These are phyloP conservation scores for Flaveria bidentis DNA, from an alignment of 129 eudicot genomes.

Conservation along the genomic window DNA sequence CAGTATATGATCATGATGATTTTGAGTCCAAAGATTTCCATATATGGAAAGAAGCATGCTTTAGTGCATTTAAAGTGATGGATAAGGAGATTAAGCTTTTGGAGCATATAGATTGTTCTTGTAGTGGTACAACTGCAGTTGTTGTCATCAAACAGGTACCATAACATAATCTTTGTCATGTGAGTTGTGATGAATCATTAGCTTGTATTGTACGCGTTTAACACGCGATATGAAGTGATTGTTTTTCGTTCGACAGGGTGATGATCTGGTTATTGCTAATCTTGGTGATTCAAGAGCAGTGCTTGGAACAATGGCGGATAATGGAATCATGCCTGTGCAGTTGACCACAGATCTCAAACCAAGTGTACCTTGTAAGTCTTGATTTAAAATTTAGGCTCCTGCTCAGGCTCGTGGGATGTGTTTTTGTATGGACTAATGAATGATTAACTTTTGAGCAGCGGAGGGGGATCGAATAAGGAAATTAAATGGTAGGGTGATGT, in stretches of 20 bases:
- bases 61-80: slow-evolving; percentile 65
- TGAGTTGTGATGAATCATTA: background rate
- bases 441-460: slow-evolving; percentile 35
- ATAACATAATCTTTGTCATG: background rate
- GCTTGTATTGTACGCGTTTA: slow-evolving; percentile 5
- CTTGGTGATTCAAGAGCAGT: slow-evolving; percentile 94
- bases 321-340: slow-evolving; percentile 71
- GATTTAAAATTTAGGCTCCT: background rate
- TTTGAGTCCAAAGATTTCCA: slow-evolving; percentile 36
- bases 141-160: slow-evolving; percentile 70
- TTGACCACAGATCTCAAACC: slow-evolving; percentile 87
- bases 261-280: slow-evolving; percentile 60
- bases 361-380: slow-evolving; percentile 64
- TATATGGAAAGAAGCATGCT: slow-evolving; percentile 71
- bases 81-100: slow-evolving; percentile 70
- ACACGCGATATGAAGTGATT: background rate
- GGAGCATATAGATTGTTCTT: slow-evolving; percentile 60
- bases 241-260: slow-evolving; percentile 26
- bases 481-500: slow-evolving; percentile 72
- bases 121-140: slow-evolving; percentile 92
- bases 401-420: background rate
- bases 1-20: slow-evolving; percentile 35
- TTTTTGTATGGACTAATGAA: slow-evolving; percentile 16
- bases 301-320: slow-evolving; percentile 64
- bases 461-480: slow-evolving; percentile 82